Conservation (phyloP, 2,329 filamentous ascomycete genomes). For the Dothiorella sarmentorum region DNA sequence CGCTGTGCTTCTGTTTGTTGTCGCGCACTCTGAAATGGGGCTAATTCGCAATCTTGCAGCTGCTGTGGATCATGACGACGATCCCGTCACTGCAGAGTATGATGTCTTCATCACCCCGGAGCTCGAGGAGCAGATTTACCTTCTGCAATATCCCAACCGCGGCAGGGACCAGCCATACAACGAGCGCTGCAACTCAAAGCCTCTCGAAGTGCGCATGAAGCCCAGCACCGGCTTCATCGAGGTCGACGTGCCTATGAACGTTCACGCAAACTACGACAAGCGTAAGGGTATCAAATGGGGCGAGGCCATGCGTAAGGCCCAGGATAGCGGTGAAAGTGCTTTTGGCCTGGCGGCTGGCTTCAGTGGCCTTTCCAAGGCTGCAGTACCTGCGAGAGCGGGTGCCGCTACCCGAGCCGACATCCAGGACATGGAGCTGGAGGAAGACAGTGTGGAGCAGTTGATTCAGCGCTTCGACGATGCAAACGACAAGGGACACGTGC, state of each 20-base stretch:
- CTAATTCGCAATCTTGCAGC: background rate
- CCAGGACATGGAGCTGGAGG: constrained; percentile 51
- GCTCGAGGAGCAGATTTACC: constrained; percentile 56
- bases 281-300: constrained; percentile 81
- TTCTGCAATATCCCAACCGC: constrained; percentile 88
- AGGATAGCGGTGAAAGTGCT: constrained; percentile 42
- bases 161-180: constrained; percentile 61
- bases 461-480: constrained; percentile 55
- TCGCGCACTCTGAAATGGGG: background rate
- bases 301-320: constrained; percentile 61
- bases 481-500: constrained; percentile 65
- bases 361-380: constrained; percentile 11
- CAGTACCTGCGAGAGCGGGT: constrained; percentile 22
- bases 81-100: constrained; percentile 59
- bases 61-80: constrained; percentile 34
- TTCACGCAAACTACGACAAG: constrained; percentile 75
- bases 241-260: constrained; percentile 77
- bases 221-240: constrained; percentile 79
- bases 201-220: constrained; percentile 78
- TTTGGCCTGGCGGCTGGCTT: constrained; percentile 49
- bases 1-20: background rate
- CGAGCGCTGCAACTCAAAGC: constrained; percentile 52
- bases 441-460: constrained; percentile 61
- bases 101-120: constrained; percentile 82
- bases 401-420: constrained; percentile 21